Conservation (phyloP, 2,329 filamentous ascomycete genomes). For the Chaetomiaceae sp. region DNA sequence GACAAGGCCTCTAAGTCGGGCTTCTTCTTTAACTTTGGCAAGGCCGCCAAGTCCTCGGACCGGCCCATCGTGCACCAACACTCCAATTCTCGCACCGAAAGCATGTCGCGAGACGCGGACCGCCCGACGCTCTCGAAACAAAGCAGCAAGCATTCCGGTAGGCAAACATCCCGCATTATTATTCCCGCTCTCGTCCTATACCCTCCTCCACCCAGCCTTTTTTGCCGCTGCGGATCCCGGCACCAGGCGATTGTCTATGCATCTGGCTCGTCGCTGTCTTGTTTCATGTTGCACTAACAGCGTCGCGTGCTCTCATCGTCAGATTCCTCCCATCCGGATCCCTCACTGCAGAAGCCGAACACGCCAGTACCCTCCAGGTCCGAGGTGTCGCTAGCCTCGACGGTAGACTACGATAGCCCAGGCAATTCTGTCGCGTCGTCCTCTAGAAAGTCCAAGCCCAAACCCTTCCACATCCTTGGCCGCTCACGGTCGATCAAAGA, state of each 20-base stretch:
- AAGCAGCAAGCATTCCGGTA: constrained; percentile 30
- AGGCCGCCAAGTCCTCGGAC: constrained; percentile 38
- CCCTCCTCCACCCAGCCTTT: constrained; percentile 1
- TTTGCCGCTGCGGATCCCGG: constrained; percentile 2
- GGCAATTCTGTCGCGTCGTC: constrained; percentile 16
- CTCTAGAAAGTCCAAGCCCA: constrained; percentile 46
- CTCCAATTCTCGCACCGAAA: constrained; percentile 33
- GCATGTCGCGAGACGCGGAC: constrained; percentile 33
- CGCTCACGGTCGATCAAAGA: constrained; percentile 48
- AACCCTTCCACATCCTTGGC: constrained; percentile 47
- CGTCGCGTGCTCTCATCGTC: constrained; percentile 16
- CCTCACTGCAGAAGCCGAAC: constrained; percentile 19
- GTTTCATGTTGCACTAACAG: constrained; percentile 19
- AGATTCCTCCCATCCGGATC: constrained; percentile 27
- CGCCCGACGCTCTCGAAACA: constrained; percentile 26
- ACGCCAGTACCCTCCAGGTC: constrained; percentile 40
- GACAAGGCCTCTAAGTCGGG: constrained; percentile 42
- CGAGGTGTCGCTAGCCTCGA: constrained; percentile 46
- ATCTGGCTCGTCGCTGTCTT: neutral
- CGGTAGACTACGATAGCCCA: constrained; percentile 40
- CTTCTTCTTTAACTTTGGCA: constrained; percentile 47
- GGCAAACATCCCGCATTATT: constrained; percentile 6
- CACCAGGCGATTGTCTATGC: neutral
- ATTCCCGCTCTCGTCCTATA: neutral
- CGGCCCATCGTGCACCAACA: constrained; percentile 29